Percentiles rank a stretch among this genome's conserved stretches.
phyloP scores from a whole-genome alignment of 1,284 basidiomycete species.

The Ceratobasidium sp. region DNA sequence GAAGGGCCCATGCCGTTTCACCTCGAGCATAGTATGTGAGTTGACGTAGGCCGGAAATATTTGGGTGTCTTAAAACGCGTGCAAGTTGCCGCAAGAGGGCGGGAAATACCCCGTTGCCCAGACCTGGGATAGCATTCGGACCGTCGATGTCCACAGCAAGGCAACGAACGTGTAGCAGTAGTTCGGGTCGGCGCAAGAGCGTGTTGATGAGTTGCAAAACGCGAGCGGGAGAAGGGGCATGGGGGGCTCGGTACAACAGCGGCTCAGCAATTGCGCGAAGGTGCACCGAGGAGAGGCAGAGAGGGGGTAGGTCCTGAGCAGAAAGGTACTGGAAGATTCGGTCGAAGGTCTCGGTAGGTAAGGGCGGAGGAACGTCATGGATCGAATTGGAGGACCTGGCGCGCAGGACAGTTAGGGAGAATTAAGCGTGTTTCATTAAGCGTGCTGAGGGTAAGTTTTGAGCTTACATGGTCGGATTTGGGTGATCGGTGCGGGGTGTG shows the following conservation, averaged over 20 bases:
- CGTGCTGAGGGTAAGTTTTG: constrained; percentile 26
- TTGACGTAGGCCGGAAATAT: not conserved
- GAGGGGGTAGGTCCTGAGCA: not conserved
- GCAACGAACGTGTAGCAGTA: constrained; percentile 1
- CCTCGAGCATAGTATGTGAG: constrained; percentile 31
- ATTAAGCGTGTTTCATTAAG: constrained; percentile 16
- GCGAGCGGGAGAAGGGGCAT: not conserved
- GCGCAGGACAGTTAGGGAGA: constrained; percentile 26
- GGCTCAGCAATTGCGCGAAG: constrained; percentile 30
- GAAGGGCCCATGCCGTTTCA: constrained; percentile 38
- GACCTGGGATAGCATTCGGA: not conserved
- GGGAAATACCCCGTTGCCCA: constrained; percentile 9
- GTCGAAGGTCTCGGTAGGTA: constrained; percentile 34
- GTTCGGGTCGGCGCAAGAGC: constrained; percentile 7
- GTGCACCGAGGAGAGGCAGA: constrained; percentile 15
- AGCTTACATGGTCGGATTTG: constrained; percentile 34
- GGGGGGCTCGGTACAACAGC: constrained; percentile 16
- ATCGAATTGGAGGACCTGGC: constrained; percentile 5
- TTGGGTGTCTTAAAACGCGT: not conserved
- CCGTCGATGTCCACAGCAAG: constrained; percentile 17
- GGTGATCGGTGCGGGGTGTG: constrained; percentile 14
- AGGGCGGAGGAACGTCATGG: constrained; percentile 10
- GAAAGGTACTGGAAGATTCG: constrained; percentile 24
- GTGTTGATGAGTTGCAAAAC: constrained; percentile 21
- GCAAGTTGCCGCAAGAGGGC: constrained; percentile 1